phyloP scores from a whole-genome alignment of 345 rosid genomes.

The Melaleuca alternifolia region DNA sequence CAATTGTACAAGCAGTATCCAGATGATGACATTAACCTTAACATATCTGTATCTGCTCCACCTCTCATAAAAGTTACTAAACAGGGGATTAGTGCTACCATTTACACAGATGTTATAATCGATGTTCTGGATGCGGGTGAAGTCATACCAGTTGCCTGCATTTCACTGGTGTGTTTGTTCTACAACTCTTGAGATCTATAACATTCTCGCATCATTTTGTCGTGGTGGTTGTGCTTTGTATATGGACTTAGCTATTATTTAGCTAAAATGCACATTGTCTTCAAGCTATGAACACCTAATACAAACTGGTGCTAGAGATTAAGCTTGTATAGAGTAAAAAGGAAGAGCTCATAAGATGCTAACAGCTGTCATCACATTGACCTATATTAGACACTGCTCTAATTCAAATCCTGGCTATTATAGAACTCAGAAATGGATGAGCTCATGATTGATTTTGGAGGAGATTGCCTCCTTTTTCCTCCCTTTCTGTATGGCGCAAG shows the following conservation, averaged over 20 bases:
- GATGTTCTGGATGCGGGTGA: conserved; percentile 36
- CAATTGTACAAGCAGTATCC: conserved; percentile 51
- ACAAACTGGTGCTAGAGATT: not conserved
- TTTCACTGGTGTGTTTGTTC: conserved; percentile 42
- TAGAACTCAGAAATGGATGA: not conserved
- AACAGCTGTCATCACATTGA: not conserved
- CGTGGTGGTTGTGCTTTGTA: not conserved
- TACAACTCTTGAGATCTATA: not conserved
- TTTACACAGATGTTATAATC: conserved; percentile 33
- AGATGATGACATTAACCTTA: conserved; percentile 39
- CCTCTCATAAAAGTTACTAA: conserved; percentile 31
- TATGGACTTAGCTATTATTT: not conserved
- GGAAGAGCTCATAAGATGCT: not conserved
- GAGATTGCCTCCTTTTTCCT: not conserved
- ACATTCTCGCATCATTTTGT: not conserved
- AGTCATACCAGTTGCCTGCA: conserved; percentile 41
- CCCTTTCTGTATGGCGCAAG: not conserved
- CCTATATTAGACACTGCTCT: not conserved
- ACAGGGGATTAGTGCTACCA: conserved; percentile 24
- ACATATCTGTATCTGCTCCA: conserved; percentile 38
- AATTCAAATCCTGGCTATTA: not conserved
- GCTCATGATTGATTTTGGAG: not conserved
- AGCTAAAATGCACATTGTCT: too few species aligned
- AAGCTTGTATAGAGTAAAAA: not conserved
- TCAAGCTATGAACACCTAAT: not conserved